These are phyloP conservation scores for Actinidia arguta DNA, from an alignment of 179 eudicot species.

Conservation along the genomic window DNA sequence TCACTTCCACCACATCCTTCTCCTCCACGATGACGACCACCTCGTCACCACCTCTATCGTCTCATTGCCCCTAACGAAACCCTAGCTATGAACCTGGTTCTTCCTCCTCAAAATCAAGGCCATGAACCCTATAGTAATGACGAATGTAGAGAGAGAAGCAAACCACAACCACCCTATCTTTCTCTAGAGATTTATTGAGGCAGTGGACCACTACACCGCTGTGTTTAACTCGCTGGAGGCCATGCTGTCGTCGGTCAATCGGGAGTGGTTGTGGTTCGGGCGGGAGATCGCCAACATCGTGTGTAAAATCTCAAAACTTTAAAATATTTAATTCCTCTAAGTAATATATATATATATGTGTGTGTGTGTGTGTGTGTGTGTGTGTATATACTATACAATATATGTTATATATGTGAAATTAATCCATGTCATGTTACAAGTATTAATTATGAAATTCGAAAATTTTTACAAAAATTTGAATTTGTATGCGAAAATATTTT, in stretches of 20 bases:
- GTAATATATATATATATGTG: too few relatives aligned
- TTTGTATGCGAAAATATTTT: too few relatives aligned
- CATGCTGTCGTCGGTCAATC: slow-evolving; percentile 77
- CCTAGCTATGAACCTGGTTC: slow-evolving; percentile 73
- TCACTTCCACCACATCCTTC: slow-evolving; percentile 58
- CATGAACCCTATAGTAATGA: slow-evolving; percentile 69
- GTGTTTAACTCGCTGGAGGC: slow-evolving; percentile 84
- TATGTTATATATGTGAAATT: too few relatives aligned
- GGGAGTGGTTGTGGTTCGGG: slow-evolving; percentile 83
- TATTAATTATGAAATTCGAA: too few relatives aligned
- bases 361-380: too few relatives aligned
- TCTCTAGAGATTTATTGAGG: slow-evolving; percentile 58
- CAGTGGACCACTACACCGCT: slow-evolving; percentile 68
- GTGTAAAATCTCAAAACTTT: too few relatives aligned
- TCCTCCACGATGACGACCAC: slow-evolving; percentile 24
- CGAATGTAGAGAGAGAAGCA: slow-evolving; percentile 76
- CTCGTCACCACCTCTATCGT: slow-evolving; percentile 24
- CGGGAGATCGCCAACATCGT: slow-evolving; percentile 72
- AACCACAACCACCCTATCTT: slow-evolving; percentile 72
- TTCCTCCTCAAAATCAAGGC: slow-evolving; percentile 61
- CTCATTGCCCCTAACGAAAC: slow-evolving; percentile 53
- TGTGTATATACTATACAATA: too few relatives aligned
- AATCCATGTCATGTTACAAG: too few relatives aligned
- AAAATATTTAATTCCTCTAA: too few relatives aligned
- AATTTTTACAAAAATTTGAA: too few relatives aligned